These are phyloP conservation scores for Mucuna pruriens DNA, from an alignment of 306 rosid genomes.

Conservation along the genomic window DNA sequence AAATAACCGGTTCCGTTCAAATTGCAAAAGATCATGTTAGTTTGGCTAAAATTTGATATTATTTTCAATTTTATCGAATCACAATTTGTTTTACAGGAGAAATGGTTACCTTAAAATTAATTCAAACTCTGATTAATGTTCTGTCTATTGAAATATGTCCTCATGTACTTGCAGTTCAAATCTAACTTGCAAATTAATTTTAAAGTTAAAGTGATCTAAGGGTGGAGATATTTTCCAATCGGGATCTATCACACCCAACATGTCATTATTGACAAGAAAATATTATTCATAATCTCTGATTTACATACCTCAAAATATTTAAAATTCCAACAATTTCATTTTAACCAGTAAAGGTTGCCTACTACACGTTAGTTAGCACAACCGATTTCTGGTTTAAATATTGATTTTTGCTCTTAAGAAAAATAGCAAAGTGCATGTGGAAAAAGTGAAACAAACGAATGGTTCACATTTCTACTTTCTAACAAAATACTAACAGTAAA, in stretches of 20 bases:
- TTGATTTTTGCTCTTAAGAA: not conserved
- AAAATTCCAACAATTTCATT: not conserved
- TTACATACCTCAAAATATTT: not conserved
- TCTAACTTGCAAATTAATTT: not conserved
- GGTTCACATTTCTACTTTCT: slow-evolving; percentile 1
- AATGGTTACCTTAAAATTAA: not conserved
- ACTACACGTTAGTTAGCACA: not conserved
- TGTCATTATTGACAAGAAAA: not conserved
- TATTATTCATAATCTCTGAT: not conserved
- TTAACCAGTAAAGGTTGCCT: not conserved
- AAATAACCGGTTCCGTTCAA: not conserved
- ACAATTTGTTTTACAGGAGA: not conserved
- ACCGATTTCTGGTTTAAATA: not conserved
- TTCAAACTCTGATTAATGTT: not conserved
- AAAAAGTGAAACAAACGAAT: not conserved
- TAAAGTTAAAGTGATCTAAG: not conserved
- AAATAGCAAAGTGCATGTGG: not conserved
- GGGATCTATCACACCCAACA: not conserved
- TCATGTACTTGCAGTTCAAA: not conserved
- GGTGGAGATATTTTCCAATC: not conserved
- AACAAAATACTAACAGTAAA: not conserved
- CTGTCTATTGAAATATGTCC: not conserved
- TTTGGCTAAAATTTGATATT: not conserved
- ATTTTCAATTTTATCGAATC: too few species aligned
- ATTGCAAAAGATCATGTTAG: not conserved